Evolutionary conservation across 2,329 filamentous ascomycete species (phyloP), one percentile per base, ranked within the genome.

Genomic region (Claviceps arundinis): DNA sequence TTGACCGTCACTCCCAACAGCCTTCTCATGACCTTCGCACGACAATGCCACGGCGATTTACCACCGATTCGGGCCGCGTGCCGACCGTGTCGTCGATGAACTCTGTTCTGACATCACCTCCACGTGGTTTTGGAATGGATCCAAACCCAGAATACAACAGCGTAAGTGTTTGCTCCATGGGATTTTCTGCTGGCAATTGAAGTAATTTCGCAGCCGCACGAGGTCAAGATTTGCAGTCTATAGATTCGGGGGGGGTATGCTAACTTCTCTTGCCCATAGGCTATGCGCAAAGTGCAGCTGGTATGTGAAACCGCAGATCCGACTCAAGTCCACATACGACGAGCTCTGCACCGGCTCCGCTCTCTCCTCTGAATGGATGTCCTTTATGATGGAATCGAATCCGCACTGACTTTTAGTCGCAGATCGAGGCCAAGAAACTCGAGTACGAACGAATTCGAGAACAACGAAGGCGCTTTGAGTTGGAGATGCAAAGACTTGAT

Each of bases 381-480:
- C 34, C 19, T 40, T 6, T 7, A 16, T 22, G 22, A 14, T 24
- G 34, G n/a, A 37, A 6, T 42, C 22, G 43, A 50, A n/a, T 42
- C 9, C 16, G 37, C 45, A 26, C 51, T 53, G 17, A 55, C 11
- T n/a, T 2, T 8, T 3, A 1, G 9, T 24, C 38, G 54, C 68
- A 96, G 90, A 81, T 95, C 64, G 90, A 95, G 67, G 93, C 93
- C 71, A 95, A 95, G 71, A 89, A 89, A 63, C 75, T 87, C 63
- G 89, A 95, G 68, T 94, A 94, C 72, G 91, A 97, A 68, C 83
- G 84, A 63, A 83, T 97, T 61, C 81, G 88, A 58, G 88, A 95
- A 68, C 88, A 95, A 67, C 89, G 88, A 63, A 82, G 88, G 57
- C 82, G 86, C 46, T 95, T 95, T 62, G 89, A 97, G 70, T 83